Evolutionary conservation across 495 filamentous ascomycete species (phyloP), one percentile per base, ranked within the genome.

Genomic region (Trichoderma orchidacearum): DNA sequence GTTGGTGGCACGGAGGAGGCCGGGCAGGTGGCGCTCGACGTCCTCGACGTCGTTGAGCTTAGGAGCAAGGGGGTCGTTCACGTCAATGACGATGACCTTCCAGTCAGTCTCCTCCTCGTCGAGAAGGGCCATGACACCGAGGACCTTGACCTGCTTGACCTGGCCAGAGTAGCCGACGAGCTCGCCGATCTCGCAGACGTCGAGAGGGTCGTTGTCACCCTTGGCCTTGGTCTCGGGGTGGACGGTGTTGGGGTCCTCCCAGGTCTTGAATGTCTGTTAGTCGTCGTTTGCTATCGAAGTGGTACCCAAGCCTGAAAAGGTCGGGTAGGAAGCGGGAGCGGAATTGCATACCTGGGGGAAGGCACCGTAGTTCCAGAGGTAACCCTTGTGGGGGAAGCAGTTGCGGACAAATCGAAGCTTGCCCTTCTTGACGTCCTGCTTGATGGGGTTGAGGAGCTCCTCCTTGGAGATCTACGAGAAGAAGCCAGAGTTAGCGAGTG

Each of bases 41-140:
- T 99, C 94, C 80, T 97, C 94, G 64, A 99, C 86, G 72, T 97
- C 92, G 74, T 99, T 90, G 64, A 99, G 89, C 81, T 95, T 95
- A 60, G 87, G 71, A 53, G 94, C 94, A 56, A 99, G 78, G 63
- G 94, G 93, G 75, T 97, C 94, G 72, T 97, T 96, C 70, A 96
- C 75, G 70, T 99, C 91, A 69, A 99, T 93, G 75, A 96, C 93
- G 64, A 99, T 96, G 74, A 97, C 88, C 84, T 99, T 99, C 94
- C 94, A 99, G 81, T 99, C 94, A 60, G 94, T 99, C 83, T 99
- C 94, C 71, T 91, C 94, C 80, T 99, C 94, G 66, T 99, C 94
- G 45, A 99, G 85, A 62, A 99, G 83, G 59, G 94, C 94, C 94
- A 99, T 99, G 61, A 96, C 91, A 74, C 94, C 94, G 56, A 99